These are phyloP conservation scores for Cyclostephanos invisitatus DNA, from an alignment of 108 stramenopile genomes.

Conservation along the genomic window DNA sequence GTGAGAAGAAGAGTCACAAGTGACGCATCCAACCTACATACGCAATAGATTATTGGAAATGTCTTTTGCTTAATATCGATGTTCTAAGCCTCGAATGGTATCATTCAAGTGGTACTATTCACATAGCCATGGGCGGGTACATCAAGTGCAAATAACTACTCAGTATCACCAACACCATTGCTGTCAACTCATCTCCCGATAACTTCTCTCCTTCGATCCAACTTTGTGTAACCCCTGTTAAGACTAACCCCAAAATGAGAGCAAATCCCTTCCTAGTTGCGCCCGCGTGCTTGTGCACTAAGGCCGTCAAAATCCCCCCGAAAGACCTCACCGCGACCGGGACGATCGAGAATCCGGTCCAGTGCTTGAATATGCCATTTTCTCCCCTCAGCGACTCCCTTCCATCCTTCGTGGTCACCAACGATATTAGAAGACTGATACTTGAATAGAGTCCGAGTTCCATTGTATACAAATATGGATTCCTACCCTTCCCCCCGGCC, in stretches of 20 bases:
- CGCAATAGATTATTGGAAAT: background rate
- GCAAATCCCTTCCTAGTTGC: conserved; percentile 76
- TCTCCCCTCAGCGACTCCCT: conserved; percentile 43
- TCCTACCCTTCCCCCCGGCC: conserved; percentile 59
- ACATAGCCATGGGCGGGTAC: conserved; percentile 31
- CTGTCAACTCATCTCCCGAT: conserved; percentile 51
- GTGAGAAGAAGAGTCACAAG: conserved; percentile 50
- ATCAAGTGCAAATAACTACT: conserved; percentile 61
- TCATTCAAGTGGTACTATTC: background rate
- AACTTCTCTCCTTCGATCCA: conserved; percentile 54
- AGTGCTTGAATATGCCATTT: conserved; percentile 46
- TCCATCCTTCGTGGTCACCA: conserved; percentile 46
- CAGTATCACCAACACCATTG: conserved; percentile 57
- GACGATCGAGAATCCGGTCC: conserved; percentile 48
- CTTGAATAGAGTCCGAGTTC: conserved; percentile 68
- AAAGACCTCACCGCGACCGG: conserved; percentile 59
- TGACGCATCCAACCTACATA: background rate
- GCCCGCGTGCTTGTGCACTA: conserved; percentile 81
- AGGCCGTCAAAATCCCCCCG: conserved; percentile 83
- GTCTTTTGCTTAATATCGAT: background rate
- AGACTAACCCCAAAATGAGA: conserved; percentile 58
- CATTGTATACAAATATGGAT: conserved; percentile 79
- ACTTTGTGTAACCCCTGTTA: conserved; percentile 59
- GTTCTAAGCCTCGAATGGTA: background rate
- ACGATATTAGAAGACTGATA: conserved; percentile 51